Conservation (phyloP, 2,329 filamentous ascomycete species). For the Botryosphaeria dothidea region DNA sequence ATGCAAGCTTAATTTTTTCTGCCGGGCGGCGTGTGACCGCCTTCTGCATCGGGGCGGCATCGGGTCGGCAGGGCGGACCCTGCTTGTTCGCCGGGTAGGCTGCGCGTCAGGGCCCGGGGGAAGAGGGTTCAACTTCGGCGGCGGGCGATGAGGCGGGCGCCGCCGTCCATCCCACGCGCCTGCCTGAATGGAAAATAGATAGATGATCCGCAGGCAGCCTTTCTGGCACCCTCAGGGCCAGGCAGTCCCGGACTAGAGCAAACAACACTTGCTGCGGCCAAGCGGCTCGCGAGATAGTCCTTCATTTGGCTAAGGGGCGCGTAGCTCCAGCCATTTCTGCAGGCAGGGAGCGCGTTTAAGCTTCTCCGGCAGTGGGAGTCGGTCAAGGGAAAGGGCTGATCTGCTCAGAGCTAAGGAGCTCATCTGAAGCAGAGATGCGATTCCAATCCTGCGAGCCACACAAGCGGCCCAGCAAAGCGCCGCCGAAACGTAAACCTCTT, state of each 20-base stretch:
- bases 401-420: slow-evolving; percentile 1
- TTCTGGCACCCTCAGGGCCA: neutral
- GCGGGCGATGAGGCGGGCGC: neutral
- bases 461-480: neutral
- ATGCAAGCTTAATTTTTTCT: neutral
- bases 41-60: neutral
- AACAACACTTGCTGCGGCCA: neutral
- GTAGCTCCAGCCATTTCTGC: neutral
- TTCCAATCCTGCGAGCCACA: neutral
- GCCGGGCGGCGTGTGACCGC: slow-evolving; percentile 3
- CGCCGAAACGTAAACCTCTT: slow-evolving; percentile 13
- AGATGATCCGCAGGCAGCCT: neutral
- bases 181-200: neutral
- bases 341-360: slow-evolving; percentile 7
- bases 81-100: slow-evolving; percentile 4
- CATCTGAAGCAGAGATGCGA: slow-evolving; percentile 7
- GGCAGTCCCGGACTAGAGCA: neutral
- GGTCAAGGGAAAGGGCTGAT: neutral
- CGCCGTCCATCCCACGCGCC: neutral
- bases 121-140: neutral
- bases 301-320: slow-evolving; percentile 12
- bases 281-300: slow-evolving; percentile 6
- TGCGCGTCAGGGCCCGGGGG: neutral
- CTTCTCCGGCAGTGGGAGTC: slow-evolving; percentile 9
- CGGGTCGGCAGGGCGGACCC: neutral